Evolutionary conservation across 768 basidiomycete genomes (phyloP), one percentile per base, ranked within the genome.

Genomic region (Porpolomopsis calyptriformis): DNA sequence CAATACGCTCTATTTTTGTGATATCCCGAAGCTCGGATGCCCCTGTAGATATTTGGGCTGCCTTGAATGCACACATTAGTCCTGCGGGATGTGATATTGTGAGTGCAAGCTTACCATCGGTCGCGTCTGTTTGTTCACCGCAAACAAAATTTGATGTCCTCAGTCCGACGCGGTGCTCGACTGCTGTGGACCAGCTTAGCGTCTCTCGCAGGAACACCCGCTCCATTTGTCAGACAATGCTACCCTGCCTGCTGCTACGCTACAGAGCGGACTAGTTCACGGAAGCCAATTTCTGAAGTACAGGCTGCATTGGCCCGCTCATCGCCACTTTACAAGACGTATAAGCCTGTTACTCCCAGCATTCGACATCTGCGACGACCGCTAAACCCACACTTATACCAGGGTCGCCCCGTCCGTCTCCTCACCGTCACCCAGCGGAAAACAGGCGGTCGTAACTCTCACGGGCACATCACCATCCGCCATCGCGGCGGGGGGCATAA

Each of bases 1-100:
- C 87, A 63, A 91, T 91, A 50, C 88, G 85, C 76, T 91, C 88
- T 79, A 91, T 88, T 73, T 87, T 88, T 45, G 86, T 88, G 49
- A 89, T 82, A 56, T 91, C 88, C 49, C 86, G 76, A 48, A 91
- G 64, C 61, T 89, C 85, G 34, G 83, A 78, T 39, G 82, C 79
- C 33, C 82, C 82, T 52, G 85, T 81, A 1, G 80, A 65, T 55
- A 90, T 90, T 60, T 84, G 77, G 60, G 83, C 73, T 10, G 81
- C 77, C 80, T 74, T 42, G 34, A 23, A 48, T 11, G 29, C 16
- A 9, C 7, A 10, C n/a, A 43, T 43, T 24, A 36, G 33, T n/a
- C 5, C 26, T 19, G 14, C 27, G 14, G 24, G 1, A 14, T 9
- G 9, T 20, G 11, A 12, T 12, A 31, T 2, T 29, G 27, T 20